Evolutionary conservation across 192 early-diverging fungal species (phyloP).

Genomic region (Backusella psychrophila): DNA sequence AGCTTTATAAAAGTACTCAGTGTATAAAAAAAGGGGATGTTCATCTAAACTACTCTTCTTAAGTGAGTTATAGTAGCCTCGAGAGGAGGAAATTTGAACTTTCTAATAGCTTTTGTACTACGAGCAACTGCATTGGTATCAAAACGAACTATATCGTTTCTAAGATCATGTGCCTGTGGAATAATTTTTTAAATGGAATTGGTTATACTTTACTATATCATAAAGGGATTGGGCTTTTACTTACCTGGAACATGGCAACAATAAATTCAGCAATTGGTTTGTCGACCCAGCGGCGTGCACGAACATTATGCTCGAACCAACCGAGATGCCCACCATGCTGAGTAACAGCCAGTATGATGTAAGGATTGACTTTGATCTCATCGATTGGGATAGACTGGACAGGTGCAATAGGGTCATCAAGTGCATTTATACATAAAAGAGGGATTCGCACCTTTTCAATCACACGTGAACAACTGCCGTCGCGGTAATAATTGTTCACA

Average conservation of each 20-base stretch:
- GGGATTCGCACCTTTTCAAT: conserved; percentile 72
- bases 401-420: conserved; percentile 90
- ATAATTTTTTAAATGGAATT: background rate
- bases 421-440: conserved; percentile 77
- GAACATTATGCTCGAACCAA: conserved; percentile 66
- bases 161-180: background rate
- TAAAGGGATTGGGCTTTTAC: background rate
- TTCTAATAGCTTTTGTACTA: conserved; percentile 10
- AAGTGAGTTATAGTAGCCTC: background rate
- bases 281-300: conserved; percentile 57
- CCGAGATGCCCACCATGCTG: conserved; percentile 85
- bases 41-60: background rate
- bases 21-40: background rate
- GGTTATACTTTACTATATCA: background rate
- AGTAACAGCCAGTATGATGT: conserved; percentile 79
- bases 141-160: background rate
- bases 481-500: conserved; percentile 77
- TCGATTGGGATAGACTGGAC: conserved; percentile 66
- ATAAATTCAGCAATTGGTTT: conserved; percentile 70
- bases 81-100: background rate
- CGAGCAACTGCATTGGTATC: background rate
- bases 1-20: background rate
- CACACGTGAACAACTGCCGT: conserved; percentile 59
- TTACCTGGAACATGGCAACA: conserved; percentile 48
- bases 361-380: conserved; percentile 73